phyloP scores from a whole-genome alignment of 179 eudicot species.

The Amaranthus tricolor region DNA sequence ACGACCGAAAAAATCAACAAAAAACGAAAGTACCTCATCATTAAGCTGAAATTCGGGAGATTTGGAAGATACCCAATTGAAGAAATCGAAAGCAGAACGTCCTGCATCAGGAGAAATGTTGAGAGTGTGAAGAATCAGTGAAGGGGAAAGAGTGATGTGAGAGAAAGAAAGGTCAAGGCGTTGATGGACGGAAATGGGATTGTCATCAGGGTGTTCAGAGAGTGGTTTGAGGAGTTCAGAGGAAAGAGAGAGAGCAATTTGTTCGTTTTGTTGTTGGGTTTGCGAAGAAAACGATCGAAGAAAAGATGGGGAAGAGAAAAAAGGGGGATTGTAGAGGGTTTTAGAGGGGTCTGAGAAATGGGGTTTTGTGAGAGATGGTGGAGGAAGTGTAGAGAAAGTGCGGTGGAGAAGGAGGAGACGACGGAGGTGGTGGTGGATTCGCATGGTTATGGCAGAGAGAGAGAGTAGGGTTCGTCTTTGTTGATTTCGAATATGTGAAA shows the following conservation, averaged over 20 bases:
- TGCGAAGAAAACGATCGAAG: constrained; percentile 26
- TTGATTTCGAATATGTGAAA: neutral
- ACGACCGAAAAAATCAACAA: constrained; percentile 74
- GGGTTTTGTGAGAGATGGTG: neutral
- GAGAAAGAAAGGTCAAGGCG: constrained; percentile 80
- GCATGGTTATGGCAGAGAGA: neutral
- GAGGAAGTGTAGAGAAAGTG: neutral
- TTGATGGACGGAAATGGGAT: constrained; percentile 42
- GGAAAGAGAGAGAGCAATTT: constrained; percentile 49
- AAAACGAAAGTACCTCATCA: constrained; percentile 57
- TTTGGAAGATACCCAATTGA: constrained; percentile 53
- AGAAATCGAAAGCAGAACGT: constrained; percentile 47
- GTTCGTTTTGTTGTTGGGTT: constrained; percentile 20
- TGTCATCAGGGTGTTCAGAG: constrained; percentile 18
- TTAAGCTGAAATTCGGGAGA: constrained; percentile 33
- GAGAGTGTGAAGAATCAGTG: constrained; percentile 48
- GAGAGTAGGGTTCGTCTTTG: neutral
- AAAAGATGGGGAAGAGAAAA: constrained; percentile 18
- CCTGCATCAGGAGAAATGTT: constrained; percentile 57
- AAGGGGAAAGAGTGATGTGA: constrained; percentile 44
- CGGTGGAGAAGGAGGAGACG: constrained; percentile 1
- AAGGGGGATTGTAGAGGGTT: neutral
- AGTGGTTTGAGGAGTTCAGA: constrained; percentile 51
- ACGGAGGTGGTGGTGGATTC: constrained; percentile 10
- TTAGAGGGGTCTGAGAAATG: neutral